phyloP scores from a whole-genome alignment of 2,329 filamentous ascomycete species.

The Scedosporium apiospermum region DNA sequence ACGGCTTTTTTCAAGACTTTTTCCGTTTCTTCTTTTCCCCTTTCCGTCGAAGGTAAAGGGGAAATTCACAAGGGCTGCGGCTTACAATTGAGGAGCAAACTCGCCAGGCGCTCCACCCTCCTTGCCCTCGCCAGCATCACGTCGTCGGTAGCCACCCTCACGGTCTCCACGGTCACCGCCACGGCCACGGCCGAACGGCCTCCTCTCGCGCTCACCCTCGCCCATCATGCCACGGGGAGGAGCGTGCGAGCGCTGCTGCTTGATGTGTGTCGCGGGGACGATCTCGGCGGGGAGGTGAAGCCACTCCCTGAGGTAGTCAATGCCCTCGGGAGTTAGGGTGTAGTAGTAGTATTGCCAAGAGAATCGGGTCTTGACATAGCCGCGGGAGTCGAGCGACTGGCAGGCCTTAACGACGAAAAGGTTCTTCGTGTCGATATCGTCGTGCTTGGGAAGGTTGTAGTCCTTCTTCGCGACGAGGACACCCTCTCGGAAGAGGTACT shows the following conservation, averaged over 20 bases:
- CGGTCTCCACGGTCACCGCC: slow-evolving; percentile 69
- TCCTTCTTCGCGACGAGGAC: slow-evolving; percentile 98
- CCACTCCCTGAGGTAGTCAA: slow-evolving; percentile 99
- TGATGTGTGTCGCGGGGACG: slow-evolving; percentile 99
- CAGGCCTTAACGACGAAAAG: slow-evolving; percentile 98
- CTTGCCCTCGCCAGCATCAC: slow-evolving; percentile 76
- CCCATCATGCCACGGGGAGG: slow-evolving; percentile 98
- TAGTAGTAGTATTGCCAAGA: slow-evolving; percentile 99
- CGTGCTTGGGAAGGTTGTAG: slow-evolving; percentile 96
- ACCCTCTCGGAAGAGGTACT: slow-evolving; percentile 94
- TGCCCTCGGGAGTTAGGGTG: slow-evolving; percentile 98
- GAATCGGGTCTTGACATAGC: slow-evolving; percentile 99
- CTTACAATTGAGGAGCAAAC: slow-evolving; percentile 85
- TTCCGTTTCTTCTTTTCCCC: no score
- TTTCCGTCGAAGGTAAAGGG: slow-evolving; percentile 16
- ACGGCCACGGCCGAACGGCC: slow-evolving; percentile 74
- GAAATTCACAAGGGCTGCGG: slow-evolving; percentile 11
- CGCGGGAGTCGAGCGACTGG: slow-evolving; percentile 96
- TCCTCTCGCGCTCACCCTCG: slow-evolving; percentile 70
- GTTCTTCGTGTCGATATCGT: slow-evolving; percentile 99
- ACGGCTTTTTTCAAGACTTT: not conserved
- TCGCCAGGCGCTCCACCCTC: slow-evolving; percentile 86
- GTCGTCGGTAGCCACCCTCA: slow-evolving; percentile 86
- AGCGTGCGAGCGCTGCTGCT: slow-evolving; percentile 98
- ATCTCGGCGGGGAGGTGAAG: slow-evolving; percentile 99